Conservation (phyloP, 768 basidiomycete species). For the Naganishia vishniacii region DNA sequence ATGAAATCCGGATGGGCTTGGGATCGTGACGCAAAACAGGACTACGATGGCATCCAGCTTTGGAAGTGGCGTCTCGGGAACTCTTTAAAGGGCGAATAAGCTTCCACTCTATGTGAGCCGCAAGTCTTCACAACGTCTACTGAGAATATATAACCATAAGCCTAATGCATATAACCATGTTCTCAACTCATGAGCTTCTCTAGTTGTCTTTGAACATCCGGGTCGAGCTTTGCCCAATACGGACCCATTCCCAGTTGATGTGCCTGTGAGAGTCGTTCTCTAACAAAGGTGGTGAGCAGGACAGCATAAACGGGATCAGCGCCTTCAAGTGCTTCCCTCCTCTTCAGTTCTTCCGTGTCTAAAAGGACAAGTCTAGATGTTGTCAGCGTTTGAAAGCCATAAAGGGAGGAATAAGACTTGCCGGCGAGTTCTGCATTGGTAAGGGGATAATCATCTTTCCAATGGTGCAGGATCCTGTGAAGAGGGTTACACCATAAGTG, state of each 20-base stretch:
- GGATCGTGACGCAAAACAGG: slow-evolving; percentile 51
- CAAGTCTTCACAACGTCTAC: too few relatives aligned
- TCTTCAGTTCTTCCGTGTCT: slow-evolving; percentile 22
- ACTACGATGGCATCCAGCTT: slow-evolving; percentile 78
- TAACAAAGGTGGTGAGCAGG: slow-evolving; percentile 15
- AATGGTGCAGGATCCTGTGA: slow-evolving; percentile 24
- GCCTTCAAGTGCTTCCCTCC: slow-evolving; percentile 18
- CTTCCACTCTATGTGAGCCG: too few relatives aligned
- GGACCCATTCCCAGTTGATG: slow-evolving; percentile 40
- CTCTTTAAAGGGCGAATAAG: neutral
- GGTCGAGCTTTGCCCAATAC: slow-evolving; percentile 44
- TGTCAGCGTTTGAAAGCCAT: neutral
- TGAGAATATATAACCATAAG: too few relatives aligned
- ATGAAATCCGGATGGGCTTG: slow-evolving; percentile 59
- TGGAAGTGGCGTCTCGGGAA: slow-evolving; percentile 56
- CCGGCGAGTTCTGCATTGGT: slow-evolving; percentile 13
- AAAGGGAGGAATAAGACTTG: neutral
- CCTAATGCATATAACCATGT: too few relatives aligned
- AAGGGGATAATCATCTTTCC: slow-evolving; percentile 22
- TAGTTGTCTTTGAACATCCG: slow-evolving; percentile 22
- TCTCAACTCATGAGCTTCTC: slow-evolving; percentile 21
- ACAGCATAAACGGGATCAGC: slow-evolving; percentile 19
- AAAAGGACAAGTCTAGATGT: neutral
- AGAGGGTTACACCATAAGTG: too few relatives aligned
- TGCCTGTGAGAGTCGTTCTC: slow-evolving; percentile 27